Evolutionary conservation across 2,329 filamentous ascomycete species (phyloP).

Genomic region (Cordyceps cateniannulata): DNA sequence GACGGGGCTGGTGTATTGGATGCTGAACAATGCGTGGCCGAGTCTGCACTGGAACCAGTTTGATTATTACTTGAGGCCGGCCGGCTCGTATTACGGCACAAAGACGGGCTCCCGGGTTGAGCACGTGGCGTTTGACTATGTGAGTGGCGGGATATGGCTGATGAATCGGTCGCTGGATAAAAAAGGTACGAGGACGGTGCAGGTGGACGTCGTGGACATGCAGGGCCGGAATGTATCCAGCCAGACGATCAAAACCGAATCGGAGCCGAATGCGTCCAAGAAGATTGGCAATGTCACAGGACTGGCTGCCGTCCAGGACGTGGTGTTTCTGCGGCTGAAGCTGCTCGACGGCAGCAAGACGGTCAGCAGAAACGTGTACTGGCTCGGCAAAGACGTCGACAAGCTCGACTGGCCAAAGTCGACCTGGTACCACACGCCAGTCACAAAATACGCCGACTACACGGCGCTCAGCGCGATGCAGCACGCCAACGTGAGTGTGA

Average conservation of each 20-base stretch:
- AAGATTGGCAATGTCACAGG: conserved; percentile 18
- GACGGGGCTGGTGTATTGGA: conserved; percentile 60
- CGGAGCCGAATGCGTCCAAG: conserved; percentile 38
- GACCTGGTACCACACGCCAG: conserved; percentile 52
- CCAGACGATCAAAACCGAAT: conserved; percentile 25
- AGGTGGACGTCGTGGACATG: conserved; percentile 42
- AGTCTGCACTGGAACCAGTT: conserved; percentile 60
- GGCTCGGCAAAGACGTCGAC: conserved; percentile 43
- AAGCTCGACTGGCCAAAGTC: conserved; percentile 48
- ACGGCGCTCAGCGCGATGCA: conserved; percentile 35
- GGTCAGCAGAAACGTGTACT: conserved; percentile 55
- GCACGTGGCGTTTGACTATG: conserved; percentile 50
- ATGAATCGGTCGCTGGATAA: conserved; percentile 46
- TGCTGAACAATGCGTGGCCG: conserved; percentile 61
- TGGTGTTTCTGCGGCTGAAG: conserved; percentile 44
- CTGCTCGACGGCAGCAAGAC: conserved; percentile 23
- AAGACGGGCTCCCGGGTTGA: conserved; percentile 45
- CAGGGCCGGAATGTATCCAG: conserved; percentile 37
- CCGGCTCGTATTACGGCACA: conserved; percentile 52
- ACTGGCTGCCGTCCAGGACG: conserved; percentile 28
- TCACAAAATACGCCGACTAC: conserved; percentile 21
- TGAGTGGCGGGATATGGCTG: conserved; percentile 37
- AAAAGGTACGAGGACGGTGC: conserved; percentile 34
- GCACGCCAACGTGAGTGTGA: conserved; percentile 30
- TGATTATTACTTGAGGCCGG: conserved; percentile 54